Percentiles rank a stretch among this genome's conserved stretches.
Evolutionary conservation across 352 stramenopile genomes (phyloP).

Genomic region (Aphanomyces cochlioides): DNA sequence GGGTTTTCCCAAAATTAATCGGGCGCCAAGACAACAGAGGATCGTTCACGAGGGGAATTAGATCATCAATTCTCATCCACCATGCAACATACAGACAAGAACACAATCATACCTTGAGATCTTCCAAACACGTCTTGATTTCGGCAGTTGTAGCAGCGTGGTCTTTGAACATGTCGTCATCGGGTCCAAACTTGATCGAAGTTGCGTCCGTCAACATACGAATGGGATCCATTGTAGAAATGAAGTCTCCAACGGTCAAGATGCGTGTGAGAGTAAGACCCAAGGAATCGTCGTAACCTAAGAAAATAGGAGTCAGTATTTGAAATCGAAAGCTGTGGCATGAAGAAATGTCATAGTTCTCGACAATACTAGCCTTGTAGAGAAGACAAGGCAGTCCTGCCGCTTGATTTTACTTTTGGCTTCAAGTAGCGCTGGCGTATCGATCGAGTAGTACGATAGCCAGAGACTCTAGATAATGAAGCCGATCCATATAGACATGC

Average conservation of each 20-base stretch:
- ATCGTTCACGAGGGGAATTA: slow-evolving; percentile 25
- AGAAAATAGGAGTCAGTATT: neutral
- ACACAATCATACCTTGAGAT: slow-evolving; percentile 86
- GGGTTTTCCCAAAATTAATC: slow-evolving; percentile 28
- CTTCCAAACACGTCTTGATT: slow-evolving; percentile 64
- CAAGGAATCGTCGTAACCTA: slow-evolving; percentile 91
- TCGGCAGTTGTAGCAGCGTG: slow-evolving; percentile 79
- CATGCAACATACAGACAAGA: neutral
- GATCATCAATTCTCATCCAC: slow-evolving; percentile 12
- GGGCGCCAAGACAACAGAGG: slow-evolving; percentile 28
- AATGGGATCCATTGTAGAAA: slow-evolving; percentile 91
- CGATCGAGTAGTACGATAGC: slow-evolving; percentile 62
- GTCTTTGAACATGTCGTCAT: slow-evolving; percentile 77
- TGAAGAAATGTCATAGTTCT: slow-evolving; percentile 27
- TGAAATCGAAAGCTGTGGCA: neutral
- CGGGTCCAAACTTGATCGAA: slow-evolving; percentile 86
- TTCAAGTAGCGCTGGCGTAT: slow-evolving; percentile 83
- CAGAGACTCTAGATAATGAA: slow-evolving; percentile 90
- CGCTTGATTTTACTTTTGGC: slow-evolving; percentile 88
- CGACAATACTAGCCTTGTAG: slow-evolving; percentile 9
- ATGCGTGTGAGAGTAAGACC: slow-evolving; percentile 83
- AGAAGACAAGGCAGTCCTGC: slow-evolving; percentile 16
- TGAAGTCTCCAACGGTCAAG: slow-evolving; percentile 81
- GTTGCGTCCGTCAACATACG: slow-evolving; percentile 93
- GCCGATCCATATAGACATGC: slow-evolving; percentile 39